phyloP scores from a whole-genome alignment of 2,329 filamentous ascomycete genomes.

The Botrytis aclada region DNA sequence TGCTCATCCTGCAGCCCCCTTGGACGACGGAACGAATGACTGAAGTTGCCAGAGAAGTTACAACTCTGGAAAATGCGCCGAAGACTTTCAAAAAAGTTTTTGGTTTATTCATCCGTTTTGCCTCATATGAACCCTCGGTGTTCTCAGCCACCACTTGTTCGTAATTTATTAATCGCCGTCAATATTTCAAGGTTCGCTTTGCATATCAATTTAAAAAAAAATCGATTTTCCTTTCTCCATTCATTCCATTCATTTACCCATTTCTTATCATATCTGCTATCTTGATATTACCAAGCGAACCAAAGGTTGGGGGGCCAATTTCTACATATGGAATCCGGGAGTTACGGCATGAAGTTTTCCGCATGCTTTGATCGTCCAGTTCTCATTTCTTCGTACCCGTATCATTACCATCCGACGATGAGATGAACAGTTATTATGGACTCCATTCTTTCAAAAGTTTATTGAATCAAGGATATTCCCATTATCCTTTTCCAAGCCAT shows the following conservation, averaged over 20 bases:
- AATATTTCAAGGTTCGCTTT: background rate
- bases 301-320: background rate
- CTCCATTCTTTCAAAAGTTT: background rate
- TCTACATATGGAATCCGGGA: background rate
- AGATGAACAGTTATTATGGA: background rate
- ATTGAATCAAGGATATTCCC: background rate
- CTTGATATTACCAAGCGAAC: background rate
- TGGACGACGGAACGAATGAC: background rate
- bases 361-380: background rate
- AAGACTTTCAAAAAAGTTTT: background rate
- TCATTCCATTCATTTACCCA: background rate
- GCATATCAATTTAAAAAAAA: background rate
- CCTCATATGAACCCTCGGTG: background rate
- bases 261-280: background rate
- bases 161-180: background rate
- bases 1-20: background rate
- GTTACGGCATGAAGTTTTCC: slow-evolving; percentile 4
- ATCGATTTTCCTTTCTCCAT: background rate
- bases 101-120: background rate
- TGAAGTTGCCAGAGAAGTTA: background rate
- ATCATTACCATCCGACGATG: background rate
- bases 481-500: background rate
- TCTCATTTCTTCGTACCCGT: background rate
- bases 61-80: background rate
- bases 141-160: background rate